Conservation (phyloP, 208 protist species). For the Leishmania aethiopica region DNA sequence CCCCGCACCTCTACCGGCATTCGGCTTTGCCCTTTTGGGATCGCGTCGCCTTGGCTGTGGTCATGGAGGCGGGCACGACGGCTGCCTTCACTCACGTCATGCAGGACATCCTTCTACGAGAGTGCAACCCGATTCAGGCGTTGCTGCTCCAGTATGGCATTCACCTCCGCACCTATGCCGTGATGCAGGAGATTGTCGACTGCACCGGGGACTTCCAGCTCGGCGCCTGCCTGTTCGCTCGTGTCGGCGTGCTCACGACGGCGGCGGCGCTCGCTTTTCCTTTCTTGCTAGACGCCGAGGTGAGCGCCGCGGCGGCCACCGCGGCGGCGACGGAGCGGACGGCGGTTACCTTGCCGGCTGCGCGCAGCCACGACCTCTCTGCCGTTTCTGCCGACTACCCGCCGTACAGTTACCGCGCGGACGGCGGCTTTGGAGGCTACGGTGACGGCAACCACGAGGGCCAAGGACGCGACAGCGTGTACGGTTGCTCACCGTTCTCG, state of each 20-base stretch:
- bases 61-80: conserved; percentile 52
- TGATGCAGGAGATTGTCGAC: conserved; percentile 84
- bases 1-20: conserved; percentile 28
- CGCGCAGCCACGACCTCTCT: not conserved
- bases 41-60: conserved; percentile 67
- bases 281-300: conserved; percentile 25
- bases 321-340: conserved; percentile 12
- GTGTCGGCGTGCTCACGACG: conserved; percentile 51
- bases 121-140: conserved; percentile 58
- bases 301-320: conserved; percentile 15
- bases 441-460: not conserved
- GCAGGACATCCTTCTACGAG: conserved; percentile 34
- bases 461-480: conserved; percentile 1
- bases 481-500: conserved; percentile 6
- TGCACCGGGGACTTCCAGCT: conserved; percentile 85
- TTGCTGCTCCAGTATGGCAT: conserved; percentile 73
- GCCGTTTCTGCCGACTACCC: not conserved
- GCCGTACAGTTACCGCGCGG: not conserved
- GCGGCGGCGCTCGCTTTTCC: conserved; percentile 32
- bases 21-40: conserved; percentile 66
- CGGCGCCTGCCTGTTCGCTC: conserved; percentile 82
- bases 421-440: not conserved
- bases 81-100: conserved; percentile 38
- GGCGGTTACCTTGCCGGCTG: not conserved
- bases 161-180: conserved; percentile 40